Conservation (phyloP, 352 stramenopile genomes). For the Albugo laibachii region DNA sequence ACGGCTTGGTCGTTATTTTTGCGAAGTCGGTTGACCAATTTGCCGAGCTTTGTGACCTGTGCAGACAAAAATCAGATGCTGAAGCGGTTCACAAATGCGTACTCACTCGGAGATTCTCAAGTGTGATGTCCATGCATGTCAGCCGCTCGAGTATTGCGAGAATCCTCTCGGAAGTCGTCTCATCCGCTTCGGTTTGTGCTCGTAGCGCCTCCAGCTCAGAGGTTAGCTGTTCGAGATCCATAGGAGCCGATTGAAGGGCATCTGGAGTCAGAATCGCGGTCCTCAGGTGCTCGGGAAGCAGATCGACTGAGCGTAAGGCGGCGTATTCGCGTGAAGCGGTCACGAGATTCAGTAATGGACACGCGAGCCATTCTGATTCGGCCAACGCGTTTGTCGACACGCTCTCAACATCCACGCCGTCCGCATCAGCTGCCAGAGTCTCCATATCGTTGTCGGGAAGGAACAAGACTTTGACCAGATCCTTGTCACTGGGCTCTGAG, state of each 20-base stretch:
- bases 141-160: slow-evolving; percentile 44
- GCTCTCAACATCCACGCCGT: slow-evolving; percentile 37
- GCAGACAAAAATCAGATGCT: neutral
- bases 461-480: slow-evolving; percentile 52
- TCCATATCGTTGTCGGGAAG: slow-evolving; percentile 66
- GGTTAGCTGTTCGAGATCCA: slow-evolving; percentile 33
- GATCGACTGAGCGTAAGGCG: slow-evolving; percentile 59
- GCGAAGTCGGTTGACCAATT: slow-evolving; percentile 66
- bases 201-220: slow-evolving; percentile 3
- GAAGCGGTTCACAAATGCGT: neutral
- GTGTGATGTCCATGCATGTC: slow-evolving; percentile 42
- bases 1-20: slow-evolving; percentile 49
- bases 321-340: slow-evolving; percentile 70
- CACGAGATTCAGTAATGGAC: slow-evolving; percentile 52
- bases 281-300: slow-evolving; percentile 61
- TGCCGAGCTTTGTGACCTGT: slow-evolving; percentile 68
- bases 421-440: slow-evolving; percentile 31
- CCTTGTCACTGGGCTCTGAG: slow-evolving; percentile 18
- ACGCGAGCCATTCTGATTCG: slow-evolving; percentile 61
- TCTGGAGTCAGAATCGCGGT: slow-evolving; percentile 60
- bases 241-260: slow-evolving; percentile 30
- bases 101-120: slow-evolving; percentile 60
- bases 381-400: slow-evolving; percentile 38
- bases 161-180: too few species aligned
- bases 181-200: slow-evolving; percentile 1